These are phyloP conservation scores for Ambrosia artemisiifolia DNA, from an alignment of 129 eudicot species.

Conservation along the genomic window DNA sequence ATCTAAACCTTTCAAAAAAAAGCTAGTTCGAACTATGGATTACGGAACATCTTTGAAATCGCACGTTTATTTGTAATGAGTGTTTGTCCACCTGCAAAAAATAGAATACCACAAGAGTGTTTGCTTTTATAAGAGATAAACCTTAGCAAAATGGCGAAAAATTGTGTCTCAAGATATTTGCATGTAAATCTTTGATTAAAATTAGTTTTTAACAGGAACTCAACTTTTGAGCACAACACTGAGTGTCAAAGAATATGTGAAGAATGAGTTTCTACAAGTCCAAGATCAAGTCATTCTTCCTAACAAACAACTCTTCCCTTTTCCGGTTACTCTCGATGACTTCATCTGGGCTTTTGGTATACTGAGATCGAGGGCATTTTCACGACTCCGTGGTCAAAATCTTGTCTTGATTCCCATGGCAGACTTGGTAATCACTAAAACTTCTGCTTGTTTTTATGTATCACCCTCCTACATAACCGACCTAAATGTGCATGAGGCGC, in stretches of 20 bases:
- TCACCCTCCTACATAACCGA: too few species aligned
- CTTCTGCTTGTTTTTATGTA: not conserved
- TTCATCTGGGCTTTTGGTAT: conserved; percentile 98
- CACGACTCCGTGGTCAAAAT: conserved; percentile 82
- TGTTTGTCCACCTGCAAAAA: not conserved
- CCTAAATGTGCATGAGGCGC: too few species aligned
- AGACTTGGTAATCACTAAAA: conserved; percentile 61
- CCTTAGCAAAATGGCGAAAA: not conserved
- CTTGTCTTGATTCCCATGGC: conserved; percentile 87
- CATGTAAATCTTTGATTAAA: conserved; percentile 15
- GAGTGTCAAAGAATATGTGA: conserved; percentile 85
- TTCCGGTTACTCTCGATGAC: conserved; percentile 63
- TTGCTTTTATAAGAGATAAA: not conserved
- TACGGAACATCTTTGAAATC: too few species aligned
- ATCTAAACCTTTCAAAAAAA: too few species aligned
- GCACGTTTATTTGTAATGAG: not conserved
- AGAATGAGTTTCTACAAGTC: conserved; percentile 66
- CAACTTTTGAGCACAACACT: conserved; percentile 82
- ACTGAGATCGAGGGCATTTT: conserved; percentile 93
- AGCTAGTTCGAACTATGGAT: too few species aligned
- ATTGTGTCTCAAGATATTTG: not conserved
- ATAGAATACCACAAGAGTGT: not conserved
- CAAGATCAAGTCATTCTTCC: conserved; percentile 78
- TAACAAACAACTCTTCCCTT: conserved; percentile 79
- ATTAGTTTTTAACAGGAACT: conserved; percentile 60